phyloP scores from a whole-genome alignment of 805 yeast genomes.

The Zygosaccharomyces siamensis region DNA sequence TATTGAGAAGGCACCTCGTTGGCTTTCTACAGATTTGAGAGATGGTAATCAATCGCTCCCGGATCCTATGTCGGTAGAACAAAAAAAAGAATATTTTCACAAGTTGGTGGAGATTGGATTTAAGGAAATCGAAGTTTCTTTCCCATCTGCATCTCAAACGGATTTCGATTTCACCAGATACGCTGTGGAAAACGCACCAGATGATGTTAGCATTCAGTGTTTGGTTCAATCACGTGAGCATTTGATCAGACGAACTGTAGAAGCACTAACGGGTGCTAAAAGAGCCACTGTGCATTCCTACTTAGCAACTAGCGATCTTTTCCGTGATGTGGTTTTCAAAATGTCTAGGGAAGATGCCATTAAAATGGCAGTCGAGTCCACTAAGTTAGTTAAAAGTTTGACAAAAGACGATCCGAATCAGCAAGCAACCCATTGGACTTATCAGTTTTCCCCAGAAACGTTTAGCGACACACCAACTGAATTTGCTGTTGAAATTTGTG shows the following conservation, averaged over 20 bases:
- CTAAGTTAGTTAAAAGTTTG: conserved; percentile 59
- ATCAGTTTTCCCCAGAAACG: conserved; percentile 75
- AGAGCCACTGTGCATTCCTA: conserved; percentile 68
- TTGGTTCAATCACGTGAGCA: conserved; percentile 75
- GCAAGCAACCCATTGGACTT: conserved; percentile 62
- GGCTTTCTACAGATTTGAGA: conserved; percentile 76
- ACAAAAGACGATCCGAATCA: conserved; percentile 70
- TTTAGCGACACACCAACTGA: conserved; percentile 72
- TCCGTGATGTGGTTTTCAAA: conserved; percentile 70
- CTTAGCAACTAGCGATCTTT: conserved; percentile 69
- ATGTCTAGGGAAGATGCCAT: conserved; percentile 67
- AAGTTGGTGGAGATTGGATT: conserved; percentile 69
- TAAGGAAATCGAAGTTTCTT: conserved; percentile 76
- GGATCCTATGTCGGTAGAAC: conserved; percentile 74
- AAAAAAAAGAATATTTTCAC: conserved; percentile 70
- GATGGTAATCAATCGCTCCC: conserved; percentile 81
- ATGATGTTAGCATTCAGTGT: conserved; percentile 68
- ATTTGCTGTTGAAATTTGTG: conserved; percentile 70
- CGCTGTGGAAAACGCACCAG: conserved; percentile 75
- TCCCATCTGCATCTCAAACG: conserved; percentile 78
- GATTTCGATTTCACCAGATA: conserved; percentile 78
- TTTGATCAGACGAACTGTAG: conserved; percentile 67
- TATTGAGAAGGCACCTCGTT: conserved; percentile 68
- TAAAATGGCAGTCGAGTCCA: conserved; percentile 64
- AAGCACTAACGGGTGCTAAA: conserved; percentile 66